phyloP scores from a whole-genome alignment of 2,329 filamentous ascomycete genomes.

The Pezicula carpinea region DNA sequence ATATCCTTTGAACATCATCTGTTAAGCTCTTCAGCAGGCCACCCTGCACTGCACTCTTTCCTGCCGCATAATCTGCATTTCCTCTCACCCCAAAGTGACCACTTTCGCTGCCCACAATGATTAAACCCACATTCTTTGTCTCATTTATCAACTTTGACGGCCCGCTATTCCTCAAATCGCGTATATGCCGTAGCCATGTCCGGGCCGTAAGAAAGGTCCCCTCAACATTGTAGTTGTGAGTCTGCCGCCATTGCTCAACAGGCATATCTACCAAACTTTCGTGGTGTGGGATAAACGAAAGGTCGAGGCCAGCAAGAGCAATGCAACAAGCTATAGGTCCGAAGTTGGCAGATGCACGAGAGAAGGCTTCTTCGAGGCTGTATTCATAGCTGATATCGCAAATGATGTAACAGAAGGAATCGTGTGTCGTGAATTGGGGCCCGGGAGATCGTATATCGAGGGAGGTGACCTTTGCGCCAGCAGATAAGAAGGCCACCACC shows the following conservation, averaged over 20 bases:
- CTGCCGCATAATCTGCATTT: constrained; percentile 39
- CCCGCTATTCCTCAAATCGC: constrained; percentile 12
- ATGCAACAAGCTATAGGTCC: constrained; percentile 33
- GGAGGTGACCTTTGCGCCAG: constrained; percentile 36
- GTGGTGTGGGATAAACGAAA: constrained; percentile 35
- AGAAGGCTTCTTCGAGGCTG: constrained; percentile 28
- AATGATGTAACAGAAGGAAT: constrained; percentile 29
- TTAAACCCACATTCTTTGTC: constrained; percentile 33
- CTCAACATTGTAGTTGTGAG: constrained; percentile 38
- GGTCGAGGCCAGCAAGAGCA: constrained; percentile 38
- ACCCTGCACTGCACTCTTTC: constrained; percentile 40
- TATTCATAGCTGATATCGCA: constrained; percentile 28
- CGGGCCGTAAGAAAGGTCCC: constrained; percentile 39
- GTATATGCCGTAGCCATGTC: constrained; percentile 33
- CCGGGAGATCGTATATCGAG: constrained; percentile 11
- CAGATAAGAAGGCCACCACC: constrained; percentile 30
- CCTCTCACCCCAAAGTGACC: constrained; percentile 38
- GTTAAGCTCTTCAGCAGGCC: constrained; percentile 37
- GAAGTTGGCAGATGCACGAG: constrained; percentile 23
- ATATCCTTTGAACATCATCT: constrained; percentile 35
- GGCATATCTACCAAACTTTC: constrained; percentile 35
- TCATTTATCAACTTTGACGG: constrained; percentile 8
- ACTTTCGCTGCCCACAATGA: constrained; percentile 41
- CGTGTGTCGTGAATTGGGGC: constrained; percentile 5
- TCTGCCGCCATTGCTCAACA: constrained; percentile 33